Evolutionary conservation across 257 asterid genomes (phyloP).

Genomic region (Plantago elongata): DNA sequence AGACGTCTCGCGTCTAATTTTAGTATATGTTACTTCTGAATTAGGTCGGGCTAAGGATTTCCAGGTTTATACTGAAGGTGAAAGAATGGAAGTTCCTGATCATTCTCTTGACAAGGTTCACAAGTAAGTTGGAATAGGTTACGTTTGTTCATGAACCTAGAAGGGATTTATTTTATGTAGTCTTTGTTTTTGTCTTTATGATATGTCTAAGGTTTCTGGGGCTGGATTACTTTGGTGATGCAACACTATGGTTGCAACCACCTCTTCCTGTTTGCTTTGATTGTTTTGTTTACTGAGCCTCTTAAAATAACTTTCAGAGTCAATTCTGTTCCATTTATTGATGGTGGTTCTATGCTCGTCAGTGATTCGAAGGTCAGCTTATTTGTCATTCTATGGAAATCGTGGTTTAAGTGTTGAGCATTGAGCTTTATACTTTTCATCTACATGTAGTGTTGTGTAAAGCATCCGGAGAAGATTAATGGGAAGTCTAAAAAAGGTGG

Average conservation of each 20-base stretch:
- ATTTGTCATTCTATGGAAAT: constrained; percentile 1
- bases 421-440: constrained; percentile 6
- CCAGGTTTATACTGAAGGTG: constrained; percentile 43
- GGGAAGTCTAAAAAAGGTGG: constrained; percentile 37
- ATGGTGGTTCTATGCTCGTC: constrained; percentile 20
- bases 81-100: constrained; percentile 28
- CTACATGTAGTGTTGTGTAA: constrained; percentile 36
- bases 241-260: too few species aligned
- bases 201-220: not conserved
- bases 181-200: too few species aligned
- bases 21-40: not conserved
- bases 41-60: constrained; percentile 31
- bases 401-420: not conserved
- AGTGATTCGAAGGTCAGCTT: constrained; percentile 41
- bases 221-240: too few species aligned
- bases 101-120: constrained; percentile 24
- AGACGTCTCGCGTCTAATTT: constrained; percentile 14
- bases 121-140: constrained; percentile 31
- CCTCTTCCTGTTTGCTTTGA: constrained; percentile 6
- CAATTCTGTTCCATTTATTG: constrained; percentile 26
- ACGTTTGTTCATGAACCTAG: not conserved
- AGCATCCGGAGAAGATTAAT: constrained; percentile 45
- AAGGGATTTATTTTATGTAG: too few species aligned
- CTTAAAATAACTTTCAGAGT: constrained; percentile 26
- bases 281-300: constrained; percentile 3